Evolutionary conservation across 345 rosid genomes (phyloP).

Genomic region (Syzygium grande): DNA sequence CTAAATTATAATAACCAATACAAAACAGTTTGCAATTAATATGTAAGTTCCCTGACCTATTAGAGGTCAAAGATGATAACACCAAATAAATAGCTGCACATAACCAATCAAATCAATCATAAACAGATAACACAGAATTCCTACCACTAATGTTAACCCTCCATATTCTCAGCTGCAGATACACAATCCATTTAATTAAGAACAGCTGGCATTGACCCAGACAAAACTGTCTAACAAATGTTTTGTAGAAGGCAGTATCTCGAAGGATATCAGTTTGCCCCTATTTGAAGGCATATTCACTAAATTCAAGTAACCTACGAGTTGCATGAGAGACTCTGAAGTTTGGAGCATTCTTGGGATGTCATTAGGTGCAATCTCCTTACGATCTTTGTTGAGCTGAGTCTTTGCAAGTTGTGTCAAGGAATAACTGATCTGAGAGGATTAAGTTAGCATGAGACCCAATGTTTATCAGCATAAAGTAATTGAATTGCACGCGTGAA

Average conservation of each 20-base stretch:
- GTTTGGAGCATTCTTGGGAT: conserved; percentile 76
- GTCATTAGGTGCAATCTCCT: conserved; percentile 78
- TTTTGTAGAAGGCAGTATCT: neutral
- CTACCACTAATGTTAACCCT: neutral
- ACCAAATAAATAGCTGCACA: neutral
- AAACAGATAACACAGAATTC: neutral
- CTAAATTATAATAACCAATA: neutral
- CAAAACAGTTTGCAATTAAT: neutral
- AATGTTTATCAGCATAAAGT: neutral
- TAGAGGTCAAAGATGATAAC: neutral
- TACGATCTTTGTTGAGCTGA: conserved; percentile 80
- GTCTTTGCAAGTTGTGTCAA: conserved; percentile 87
- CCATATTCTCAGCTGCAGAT: neutral
- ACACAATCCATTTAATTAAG: neutral
- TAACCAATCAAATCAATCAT: neutral
- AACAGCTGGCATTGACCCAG: neutral
- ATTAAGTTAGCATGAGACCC: conserved; percentile 13
- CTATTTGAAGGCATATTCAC: neutral
- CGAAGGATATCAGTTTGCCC: neutral
- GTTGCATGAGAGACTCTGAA: conserved; percentile 67
- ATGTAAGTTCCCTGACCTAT: neutral
- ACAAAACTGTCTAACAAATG: neutral
- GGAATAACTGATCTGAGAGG: conserved; percentile 91
- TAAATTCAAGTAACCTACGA: conserved; percentile 42
- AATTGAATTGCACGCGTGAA: neutral